Evolutionary conservation across 805 yeast species (phyloP).

Genomic region (Saccharomycopsis sp.): DNA sequence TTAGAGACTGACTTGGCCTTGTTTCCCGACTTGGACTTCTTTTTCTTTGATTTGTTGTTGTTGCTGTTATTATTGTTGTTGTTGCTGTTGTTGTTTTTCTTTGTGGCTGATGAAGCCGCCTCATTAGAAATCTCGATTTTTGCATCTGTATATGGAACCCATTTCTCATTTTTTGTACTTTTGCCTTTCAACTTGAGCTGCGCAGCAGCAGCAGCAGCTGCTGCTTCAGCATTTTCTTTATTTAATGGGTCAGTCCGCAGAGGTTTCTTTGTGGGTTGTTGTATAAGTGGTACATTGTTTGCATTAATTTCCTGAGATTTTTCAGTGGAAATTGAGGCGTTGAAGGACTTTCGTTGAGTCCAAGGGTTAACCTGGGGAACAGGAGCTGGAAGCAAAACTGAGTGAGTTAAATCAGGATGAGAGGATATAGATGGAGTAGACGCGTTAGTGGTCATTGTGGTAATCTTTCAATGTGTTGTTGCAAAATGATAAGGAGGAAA

Average conservation of each 20-base stretch:
- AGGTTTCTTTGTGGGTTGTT: too few species aligned
- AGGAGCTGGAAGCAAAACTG: conserved; percentile 20
- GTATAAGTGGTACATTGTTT: too few species aligned
- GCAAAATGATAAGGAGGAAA: too few species aligned
- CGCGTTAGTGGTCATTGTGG: too few species aligned
- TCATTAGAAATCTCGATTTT: conserved; percentile 20
- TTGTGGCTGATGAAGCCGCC: too few species aligned
- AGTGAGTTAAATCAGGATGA: too few species aligned
- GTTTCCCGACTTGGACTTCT: conserved; percentile 1
- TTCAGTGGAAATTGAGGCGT: too few species aligned
- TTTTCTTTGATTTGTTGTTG: conserved; percentile 6
- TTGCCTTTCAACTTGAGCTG: conserved; percentile 7
- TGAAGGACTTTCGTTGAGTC: conserved; percentile 17
- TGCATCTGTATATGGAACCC: conserved; percentile 20
- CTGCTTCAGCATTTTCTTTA: background rate
- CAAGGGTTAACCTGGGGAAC: conserved; percentile 18
- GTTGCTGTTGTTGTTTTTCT: conserved; percentile 4
- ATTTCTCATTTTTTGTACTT: conserved; percentile 14
- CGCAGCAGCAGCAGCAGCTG: background rate
- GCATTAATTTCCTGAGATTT: too few species aligned
- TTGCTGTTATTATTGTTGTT: background rate
- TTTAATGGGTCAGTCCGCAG: background rate
- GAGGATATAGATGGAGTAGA: too few species aligned
- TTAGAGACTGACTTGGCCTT: too few species aligned
- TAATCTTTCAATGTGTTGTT: too few species aligned